These are phyloP conservation scores for Monosporozyma unispora DNA, from an alignment of 805 yeast genomes.

Conservation along the genomic window DNA sequence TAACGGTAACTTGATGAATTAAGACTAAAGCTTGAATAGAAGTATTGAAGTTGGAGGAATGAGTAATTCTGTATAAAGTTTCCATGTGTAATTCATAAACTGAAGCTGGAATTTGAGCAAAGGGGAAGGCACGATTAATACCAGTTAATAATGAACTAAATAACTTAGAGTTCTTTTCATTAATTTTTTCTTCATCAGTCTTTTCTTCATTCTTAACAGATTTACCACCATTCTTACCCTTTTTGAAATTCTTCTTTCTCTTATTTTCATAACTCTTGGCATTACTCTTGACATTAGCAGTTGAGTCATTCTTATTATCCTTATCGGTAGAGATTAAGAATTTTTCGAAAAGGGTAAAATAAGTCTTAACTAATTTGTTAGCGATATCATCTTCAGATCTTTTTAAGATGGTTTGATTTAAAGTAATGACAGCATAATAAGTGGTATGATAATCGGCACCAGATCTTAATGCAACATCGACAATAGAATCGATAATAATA, in stretches of 20 bases:
- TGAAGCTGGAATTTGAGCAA: conserved; percentile 63
- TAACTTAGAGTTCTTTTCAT: conserved; percentile 76
- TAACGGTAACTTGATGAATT: conserved; percentile 66
- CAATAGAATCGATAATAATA: conserved; percentile 66
- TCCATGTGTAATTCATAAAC: conserved; percentile 69
- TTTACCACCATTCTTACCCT: conserved; percentile 82
- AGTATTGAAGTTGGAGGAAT: conserved; percentile 88
- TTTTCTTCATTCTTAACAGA: conserved; percentile 51
- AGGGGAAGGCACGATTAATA: conserved; percentile 92
- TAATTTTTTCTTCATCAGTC: conserved; percentile 52
- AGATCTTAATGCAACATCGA: conserved; percentile 69
- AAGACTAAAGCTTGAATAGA: conserved; percentile 85
- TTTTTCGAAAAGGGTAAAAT: conserved; percentile 80
- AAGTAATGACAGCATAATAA: conserved; percentile 78
- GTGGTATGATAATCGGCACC: conserved; percentile 77
- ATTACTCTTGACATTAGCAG: conserved; percentile 23
- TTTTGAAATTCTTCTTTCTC: conserved; percentile 68
- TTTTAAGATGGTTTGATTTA: conserved; percentile 87
- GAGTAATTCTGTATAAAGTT: conserved; percentile 82
- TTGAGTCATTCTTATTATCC: conserved; percentile 35
- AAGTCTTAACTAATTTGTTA: conserved; percentile 71
- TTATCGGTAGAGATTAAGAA: conserved; percentile 61
- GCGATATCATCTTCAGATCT: conserved; percentile 73
- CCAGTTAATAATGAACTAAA: conserved; percentile 91
- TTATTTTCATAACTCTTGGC: conserved; percentile 42